A percentile compares a stretch with the other conserved stretches of the same genome.
These are phyloP conservation scores for Carex littledalei DNA, from an alignment of 176 grass and related monocot genomes.

Conservation along the genomic window DNA sequence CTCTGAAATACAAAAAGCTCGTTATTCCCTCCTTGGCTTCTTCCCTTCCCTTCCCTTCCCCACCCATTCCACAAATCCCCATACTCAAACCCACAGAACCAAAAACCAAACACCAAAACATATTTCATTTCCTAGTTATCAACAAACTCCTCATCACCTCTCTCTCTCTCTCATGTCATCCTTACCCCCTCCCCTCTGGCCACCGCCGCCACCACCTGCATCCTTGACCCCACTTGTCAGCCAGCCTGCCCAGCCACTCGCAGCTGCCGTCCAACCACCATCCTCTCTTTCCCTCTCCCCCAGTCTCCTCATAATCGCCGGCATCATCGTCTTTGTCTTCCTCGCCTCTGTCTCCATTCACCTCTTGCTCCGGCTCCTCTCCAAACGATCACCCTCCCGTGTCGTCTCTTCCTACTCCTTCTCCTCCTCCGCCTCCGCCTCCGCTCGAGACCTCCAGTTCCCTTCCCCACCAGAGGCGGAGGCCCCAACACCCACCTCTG, in stretches of 20 bases:
- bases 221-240: constrained; percentile 11
- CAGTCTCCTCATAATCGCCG: constrained; percentile 62
- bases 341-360: constrained; percentile 65
- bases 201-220: constrained; percentile 26
- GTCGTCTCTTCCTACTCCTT: constrained; percentile 17
- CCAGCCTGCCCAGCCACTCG: constrained; percentile 29
- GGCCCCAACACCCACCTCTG: background rate
- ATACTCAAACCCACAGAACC: background rate
- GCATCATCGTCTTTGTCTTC: constrained; percentile 61
- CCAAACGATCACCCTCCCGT: background rate
- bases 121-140: background rate
- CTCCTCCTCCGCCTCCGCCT: background rate
- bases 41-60: background rate
- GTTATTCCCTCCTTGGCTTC: background rate
- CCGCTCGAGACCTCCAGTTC: background rate
- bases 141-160: background rate
- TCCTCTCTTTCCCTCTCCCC: constrained; percentile 54
- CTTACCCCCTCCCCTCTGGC: constrained; percentile 25
- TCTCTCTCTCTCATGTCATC: constrained; percentile 24
- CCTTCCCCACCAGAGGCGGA: background rate
- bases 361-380: constrained; percentile 68
- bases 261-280: constrained; percentile 24
- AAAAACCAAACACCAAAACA: background rate
- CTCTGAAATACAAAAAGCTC: background rate
- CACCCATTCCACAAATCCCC: background rate